These are phyloP conservation scores for Cercophora scortea DNA, from an alignment of 495 filamentous ascomycete species.

Conservation along the genomic window DNA sequence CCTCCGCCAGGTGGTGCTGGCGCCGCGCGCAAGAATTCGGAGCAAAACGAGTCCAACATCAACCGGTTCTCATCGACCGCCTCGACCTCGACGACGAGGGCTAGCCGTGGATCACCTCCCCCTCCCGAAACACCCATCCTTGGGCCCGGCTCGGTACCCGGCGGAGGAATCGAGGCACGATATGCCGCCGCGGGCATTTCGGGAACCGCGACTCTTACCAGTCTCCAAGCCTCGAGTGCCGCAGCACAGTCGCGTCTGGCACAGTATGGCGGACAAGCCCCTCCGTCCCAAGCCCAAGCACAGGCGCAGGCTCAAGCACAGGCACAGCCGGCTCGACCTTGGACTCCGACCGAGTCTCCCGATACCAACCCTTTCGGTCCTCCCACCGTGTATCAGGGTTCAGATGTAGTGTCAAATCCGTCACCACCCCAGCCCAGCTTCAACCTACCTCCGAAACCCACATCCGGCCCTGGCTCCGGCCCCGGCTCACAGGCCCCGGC, in stretches of 20 bases:
- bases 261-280: slow-evolving; percentile 52
- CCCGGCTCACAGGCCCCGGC: slow-evolving; percentile 13
- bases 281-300: slow-evolving; percentile 19
- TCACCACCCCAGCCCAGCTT: slow-evolving; percentile 18
- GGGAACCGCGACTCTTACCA: slow-evolving; percentile 70
- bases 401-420: slow-evolving; percentile 42
- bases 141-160: slow-evolving; percentile 58
- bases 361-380: slow-evolving; percentile 86
- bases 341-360: slow-evolving; percentile 92
- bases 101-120: slow-evolving; percentile 85
- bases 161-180: slow-evolving; percentile 77
- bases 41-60: slow-evolving; percentile 40
- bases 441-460: slow-evolving; percentile 25
- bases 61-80: slow-evolving; percentile 81
- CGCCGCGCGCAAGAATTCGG: slow-evolving; percentile 15
- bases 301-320: slow-evolving; percentile 46
- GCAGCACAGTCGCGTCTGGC: slow-evolving; percentile 68
- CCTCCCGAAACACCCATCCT: slow-evolving; percentile 92
- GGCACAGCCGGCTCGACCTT: slow-evolving; percentile 58
- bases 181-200: slow-evolving; percentile 86
- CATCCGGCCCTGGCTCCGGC: neutral
- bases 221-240: slow-evolving; percentile 73
- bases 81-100: slow-evolving; percentile 87
- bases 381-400: slow-evolving; percentile 86
- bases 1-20: slow-evolving; percentile 33